Percentiles rank a stretch among this genome's conserved stretches.
phyloP scores from a whole-genome alignment of 2,329 filamentous ascomycete species.

The Fusarium sp. region DNA sequence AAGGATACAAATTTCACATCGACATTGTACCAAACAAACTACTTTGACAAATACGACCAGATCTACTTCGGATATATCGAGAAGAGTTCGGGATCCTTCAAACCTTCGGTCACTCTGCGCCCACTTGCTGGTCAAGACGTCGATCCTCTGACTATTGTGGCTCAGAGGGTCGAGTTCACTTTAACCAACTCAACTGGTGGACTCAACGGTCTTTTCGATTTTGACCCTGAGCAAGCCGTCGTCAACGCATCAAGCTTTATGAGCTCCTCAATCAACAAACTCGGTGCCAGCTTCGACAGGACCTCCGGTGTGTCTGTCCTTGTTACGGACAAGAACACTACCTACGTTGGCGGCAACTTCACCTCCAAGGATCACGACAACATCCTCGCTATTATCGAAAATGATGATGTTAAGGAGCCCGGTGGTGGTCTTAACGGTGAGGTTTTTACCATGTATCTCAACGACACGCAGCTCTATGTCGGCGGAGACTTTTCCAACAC shows the following conservation, averaged over 20 bases:
- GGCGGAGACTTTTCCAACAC: slow-evolving; percentile 89
- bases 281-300: slow-evolving; percentile 76
- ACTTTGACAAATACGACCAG: slow-evolving; percentile 96
- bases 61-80: slow-evolving; percentile 90
- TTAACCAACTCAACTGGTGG: slow-evolving; percentile 80
- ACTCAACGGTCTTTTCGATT: slow-evolving; percentile 92
- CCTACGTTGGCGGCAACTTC: slow-evolving; percentile 89
- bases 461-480: slow-evolving; percentile 77
- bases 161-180: slow-evolving; percentile 85
- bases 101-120: slow-evolving; percentile 81
- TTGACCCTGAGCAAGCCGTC: slow-evolving; percentile 69
- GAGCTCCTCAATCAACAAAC: slow-evolving; percentile 79
- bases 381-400: slow-evolving; percentile 78
- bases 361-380: slow-evolving; percentile 76
- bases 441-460: slow-evolving; percentile 78
- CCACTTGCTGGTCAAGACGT: slow-evolving; percentile 74
- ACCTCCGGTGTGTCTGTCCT: slow-evolving; percentile 79
- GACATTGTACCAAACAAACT: slow-evolving; percentile 87
- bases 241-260: slow-evolving; percentile 73
- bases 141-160: slow-evolving; percentile 80
- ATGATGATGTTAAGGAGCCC: slow-evolving; percentile 70
- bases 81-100: slow-evolving; percentile 77
- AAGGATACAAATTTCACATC: slow-evolving; percentile 64
- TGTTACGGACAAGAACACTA: slow-evolving; percentile 70
- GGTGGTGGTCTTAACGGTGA: slow-evolving; percentile 83